Conservation (phyloP, 331 rosid species). For the Acacia concinna region DNA sequence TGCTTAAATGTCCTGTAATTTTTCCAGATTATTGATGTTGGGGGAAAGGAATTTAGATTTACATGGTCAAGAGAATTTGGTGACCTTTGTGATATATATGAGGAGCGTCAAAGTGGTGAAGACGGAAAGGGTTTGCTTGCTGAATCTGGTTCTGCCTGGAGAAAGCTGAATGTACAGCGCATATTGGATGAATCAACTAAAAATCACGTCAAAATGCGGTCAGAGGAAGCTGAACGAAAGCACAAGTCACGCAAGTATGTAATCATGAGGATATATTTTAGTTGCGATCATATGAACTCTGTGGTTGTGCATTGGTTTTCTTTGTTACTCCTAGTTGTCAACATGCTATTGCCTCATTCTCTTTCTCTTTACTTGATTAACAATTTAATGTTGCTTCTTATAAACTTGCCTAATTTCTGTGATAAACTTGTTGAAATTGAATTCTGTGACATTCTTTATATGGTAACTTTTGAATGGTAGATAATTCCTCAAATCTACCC, state of each 20-base stretch:
- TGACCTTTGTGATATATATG: conserved; percentile 85
- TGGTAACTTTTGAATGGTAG: not conserved
- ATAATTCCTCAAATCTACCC: not conserved
- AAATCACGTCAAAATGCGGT: conserved; percentile 78
- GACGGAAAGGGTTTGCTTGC: conserved; percentile 79
- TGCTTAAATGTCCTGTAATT: conserved; percentile 28
- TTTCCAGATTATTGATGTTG: conserved; percentile 85
- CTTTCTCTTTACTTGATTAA: conserved; percentile 15
- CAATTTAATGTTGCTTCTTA: conserved; percentile 20
- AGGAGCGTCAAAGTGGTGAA: conserved; percentile 78
- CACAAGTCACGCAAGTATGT: conserved; percentile 78
- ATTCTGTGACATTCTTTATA: conserved; percentile 13
- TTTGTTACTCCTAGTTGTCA: conserved; percentile 19
- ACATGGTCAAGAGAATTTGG: conserved; percentile 84
- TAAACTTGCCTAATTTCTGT: not conserved
- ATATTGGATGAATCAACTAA: conserved; percentile 80
- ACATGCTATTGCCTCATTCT: conserved; percentile 7
- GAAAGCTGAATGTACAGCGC: conserved; percentile 89
- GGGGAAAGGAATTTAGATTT: conserved; percentile 86
- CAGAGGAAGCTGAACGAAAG: conserved; percentile 88
- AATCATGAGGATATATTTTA: not conserved
- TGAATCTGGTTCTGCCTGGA: conserved; percentile 96
- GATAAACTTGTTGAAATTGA: not conserved
- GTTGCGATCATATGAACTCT: not conserved
- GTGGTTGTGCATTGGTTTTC: conserved; percentile 7